Evolutionary conservation across 129 eudicot genomes (phyloP), one percentile per base, ranked within the genome.

Genomic region (Ambrosia trifida): DNA sequence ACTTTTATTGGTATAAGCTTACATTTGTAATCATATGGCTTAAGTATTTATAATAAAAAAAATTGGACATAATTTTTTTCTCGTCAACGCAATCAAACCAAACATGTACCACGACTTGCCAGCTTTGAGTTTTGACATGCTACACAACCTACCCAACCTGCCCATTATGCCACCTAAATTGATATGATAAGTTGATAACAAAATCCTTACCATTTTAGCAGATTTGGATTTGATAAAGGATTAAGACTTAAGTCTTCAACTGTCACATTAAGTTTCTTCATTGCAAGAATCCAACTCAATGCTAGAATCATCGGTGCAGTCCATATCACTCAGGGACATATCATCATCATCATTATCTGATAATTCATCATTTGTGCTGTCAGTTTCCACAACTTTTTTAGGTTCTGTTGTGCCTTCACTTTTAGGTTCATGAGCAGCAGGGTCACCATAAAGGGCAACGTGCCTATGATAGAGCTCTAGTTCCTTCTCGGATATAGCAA

Each of bases 401-500:
- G 71, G 35, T 61, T 75, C 60, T 13, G 33, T 18, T 2, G 63
- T 4, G 61, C 18, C 65, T 64, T 65, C 68, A 54, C 68, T 76
- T 72, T 84, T 58, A 3, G 82, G 83, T 62, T 70, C 70, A 28
- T 74, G 78, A 62, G 76, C 67, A 52, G 74, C 82, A 72, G 87
- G 75, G 33, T 81, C 85, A 59, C 87, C 96, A 72, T 89, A 93
- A 57, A 87, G 95, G 19, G 93, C 95, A 58, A 85, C 64, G 73
- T 93, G 98, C 73, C 90, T 81, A 75, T 87, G 81, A 79, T 89
- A 93, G 10, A 93, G 81, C 75, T 90, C 94, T 28, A 94, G 83
- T 80, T 94, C 97, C 75, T 94, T 90, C 84, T 90, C 96, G 57
- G 91, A 71, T 46, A 87, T 74, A 52, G 89, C 88, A 76, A 94